phyloP scores from a whole-genome alignment of 202 grass and related monocot species.

The Schoenoplectus triqueter region DNA sequence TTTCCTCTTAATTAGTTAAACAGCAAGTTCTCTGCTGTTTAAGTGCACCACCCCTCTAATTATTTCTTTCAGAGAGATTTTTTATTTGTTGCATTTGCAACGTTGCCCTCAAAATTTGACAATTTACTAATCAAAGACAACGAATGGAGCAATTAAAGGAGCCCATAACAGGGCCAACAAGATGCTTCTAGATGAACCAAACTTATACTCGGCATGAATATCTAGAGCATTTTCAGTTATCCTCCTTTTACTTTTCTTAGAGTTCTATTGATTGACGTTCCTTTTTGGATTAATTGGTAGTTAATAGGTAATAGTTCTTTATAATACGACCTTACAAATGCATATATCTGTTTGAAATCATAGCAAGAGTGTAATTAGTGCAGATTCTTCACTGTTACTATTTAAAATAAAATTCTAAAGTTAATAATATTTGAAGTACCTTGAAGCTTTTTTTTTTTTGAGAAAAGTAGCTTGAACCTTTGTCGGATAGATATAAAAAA shows the following conservation, averaged over 20 bases:
- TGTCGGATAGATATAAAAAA: neutral
- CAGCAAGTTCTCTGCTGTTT: constrained; percentile 27
- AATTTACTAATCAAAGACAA: neutral
- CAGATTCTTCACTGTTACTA: neutral
- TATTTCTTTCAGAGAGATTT: neutral
- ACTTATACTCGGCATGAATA: neutral
- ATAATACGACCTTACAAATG: neutral
- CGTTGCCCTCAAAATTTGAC: neutral
- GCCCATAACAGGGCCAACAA: neutral
- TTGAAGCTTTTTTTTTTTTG: neutral
- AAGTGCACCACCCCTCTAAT: constrained; percentile 8
- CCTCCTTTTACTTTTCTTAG: constrained; percentile 35
- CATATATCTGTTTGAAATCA: neutral
- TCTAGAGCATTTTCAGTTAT: neutral
- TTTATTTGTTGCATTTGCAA: neutral
- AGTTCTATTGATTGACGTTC: neutral
- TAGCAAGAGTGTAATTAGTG: neutral
- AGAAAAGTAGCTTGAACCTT: too few species aligned
- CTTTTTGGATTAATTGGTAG: neutral
- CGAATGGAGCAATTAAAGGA: neutral
- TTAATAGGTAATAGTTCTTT: neutral
- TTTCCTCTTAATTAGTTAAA: constrained; percentile 25
- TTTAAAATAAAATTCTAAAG: neutral
- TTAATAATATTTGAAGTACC: neutral
- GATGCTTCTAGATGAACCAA: neutral